phyloP scores from a whole-genome alignment of 805 yeast genomes.

The Candida wancherniae region DNA sequence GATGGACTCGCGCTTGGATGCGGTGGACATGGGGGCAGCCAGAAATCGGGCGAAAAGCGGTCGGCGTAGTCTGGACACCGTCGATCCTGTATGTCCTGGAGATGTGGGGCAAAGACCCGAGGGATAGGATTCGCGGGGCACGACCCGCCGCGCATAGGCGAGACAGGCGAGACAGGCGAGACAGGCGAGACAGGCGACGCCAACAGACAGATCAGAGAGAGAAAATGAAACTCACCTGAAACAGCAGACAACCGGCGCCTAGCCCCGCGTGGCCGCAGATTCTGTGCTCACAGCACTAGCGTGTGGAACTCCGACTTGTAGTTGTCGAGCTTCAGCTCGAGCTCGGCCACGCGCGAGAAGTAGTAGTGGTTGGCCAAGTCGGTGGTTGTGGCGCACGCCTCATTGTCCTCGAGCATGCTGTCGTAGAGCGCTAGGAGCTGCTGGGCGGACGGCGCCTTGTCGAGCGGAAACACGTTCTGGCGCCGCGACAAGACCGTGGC shows the following conservation, averaged over 20 bases:
- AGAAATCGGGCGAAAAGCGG: too few relatives aligned
- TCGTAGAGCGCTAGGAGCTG: constrained; percentile 24
- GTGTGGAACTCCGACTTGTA: constrained; percentile 17
- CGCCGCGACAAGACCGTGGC: constrained; percentile 22
- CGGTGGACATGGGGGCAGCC: constrained; percentile 4
- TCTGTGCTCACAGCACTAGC: too few relatives aligned
- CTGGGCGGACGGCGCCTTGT: constrained; percentile 14
- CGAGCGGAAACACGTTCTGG: constrained; percentile 14
- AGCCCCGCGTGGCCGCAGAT: too few relatives aligned
- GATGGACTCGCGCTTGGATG: constrained; percentile 12
- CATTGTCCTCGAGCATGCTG: constrained; percentile 22
- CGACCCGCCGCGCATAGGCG: too few relatives aligned
- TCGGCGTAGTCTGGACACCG: too few relatives aligned
- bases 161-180: too few relatives aligned
- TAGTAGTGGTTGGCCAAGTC: constrained; percentile 36
- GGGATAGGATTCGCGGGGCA: too few relatives aligned
- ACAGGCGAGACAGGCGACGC: too few relatives aligned
- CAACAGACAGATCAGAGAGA: too few relatives aligned
- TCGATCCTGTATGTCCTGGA: neutral
- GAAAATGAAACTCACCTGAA: too few relatives aligned
- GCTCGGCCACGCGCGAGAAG: constrained; percentile 28
- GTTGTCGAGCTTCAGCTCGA: constrained; percentile 22
- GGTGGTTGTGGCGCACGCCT: constrained; percentile 29
- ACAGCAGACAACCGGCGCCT: too few relatives aligned
- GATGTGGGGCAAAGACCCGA: too few relatives aligned